Base-by-base conservation (phyloP, 306 rosid species). In the Bauhinia variegata region DNA sequence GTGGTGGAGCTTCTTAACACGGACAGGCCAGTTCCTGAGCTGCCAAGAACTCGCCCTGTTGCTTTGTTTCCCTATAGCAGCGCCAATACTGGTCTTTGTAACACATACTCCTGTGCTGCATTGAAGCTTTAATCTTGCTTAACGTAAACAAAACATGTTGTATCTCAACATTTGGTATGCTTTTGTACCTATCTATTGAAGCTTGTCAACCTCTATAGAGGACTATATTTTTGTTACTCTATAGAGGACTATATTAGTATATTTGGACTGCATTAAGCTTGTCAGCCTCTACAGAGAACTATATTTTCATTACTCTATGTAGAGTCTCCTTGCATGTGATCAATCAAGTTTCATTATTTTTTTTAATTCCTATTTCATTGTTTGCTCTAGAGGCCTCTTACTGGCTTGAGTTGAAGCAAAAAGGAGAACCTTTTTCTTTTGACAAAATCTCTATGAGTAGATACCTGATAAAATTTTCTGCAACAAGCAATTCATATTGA, bases 21-120 rank as follows among this genome's bases (percentile, higher is more conserved):
- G 78, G 92, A 86, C 31, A 81, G 60, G 33, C 77, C 87, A 0
- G 57, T 84, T 58, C 96, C 92, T n/a, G 81, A 89, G 49, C 59
- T 89, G 60, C 96, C 92, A 15, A 67, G 8, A 18, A 86, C 79
- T 64, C 80, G 92, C 19, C 96, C 96, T 13, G 65, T 89, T 68
- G 75, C 92, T 7, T 67, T 89, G 75, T 86, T 72, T 18, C 96
- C 96, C 4, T 89, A 86, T 48, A 89, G 64, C 52, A 89, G 96
- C 42, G 71, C 86, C 61, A 79, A 70, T 42, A 43, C 85, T 39
- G 87, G 87, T 23, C 92, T 86, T n/a, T 89, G 96, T 68, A 82
- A 77, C 4, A 75, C 84, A 5, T 82, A 86, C 47, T 80, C 92
- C 64, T 89, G 96, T 49, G 72, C 79, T 39, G 54, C 87, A 31